phyloP scores from a whole-genome alignment of 1,284 basidiomycete genomes.

The Leccinum pachyderme region DNA sequence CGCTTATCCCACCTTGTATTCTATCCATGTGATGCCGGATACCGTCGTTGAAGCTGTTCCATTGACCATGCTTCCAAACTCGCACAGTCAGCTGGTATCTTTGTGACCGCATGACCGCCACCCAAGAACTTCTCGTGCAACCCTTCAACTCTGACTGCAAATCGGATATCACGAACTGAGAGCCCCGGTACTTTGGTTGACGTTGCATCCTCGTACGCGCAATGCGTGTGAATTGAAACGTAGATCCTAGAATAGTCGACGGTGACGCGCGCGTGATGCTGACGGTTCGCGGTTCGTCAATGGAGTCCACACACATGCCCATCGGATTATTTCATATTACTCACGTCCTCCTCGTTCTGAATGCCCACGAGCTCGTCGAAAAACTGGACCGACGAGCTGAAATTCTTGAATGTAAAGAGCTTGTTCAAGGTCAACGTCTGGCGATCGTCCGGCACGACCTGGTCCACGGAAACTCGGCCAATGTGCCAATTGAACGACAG shows the following conservation, averaged over 20 bases:
- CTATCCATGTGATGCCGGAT: constrained; percentile 10
- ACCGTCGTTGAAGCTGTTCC: constrained; percentile 25
- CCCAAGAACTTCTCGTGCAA: constrained; percentile 27
- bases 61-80: constrained; percentile 25
- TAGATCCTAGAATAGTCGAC: constrained; percentile 30
- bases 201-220: constrained; percentile 27
- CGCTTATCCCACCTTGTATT: not conserved
- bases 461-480: constrained; percentile 8
- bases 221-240: constrained; percentile 36
- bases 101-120: constrained; percentile 24
- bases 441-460: constrained; percentile 1
- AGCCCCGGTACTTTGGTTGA: constrained; percentile 38
- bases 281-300: constrained; percentile 5
- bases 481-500: constrained; percentile 37
- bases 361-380: constrained; percentile 27
- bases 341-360: constrained; percentile 33
- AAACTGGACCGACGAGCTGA: constrained; percentile 28
- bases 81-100: constrained; percentile 11
- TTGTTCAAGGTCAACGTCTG: constrained; percentile 25
- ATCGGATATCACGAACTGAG: constrained; percentile 53
- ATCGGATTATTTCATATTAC: constrained; percentile 10
- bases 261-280: constrained; percentile 31
- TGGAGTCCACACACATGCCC: not conserved
- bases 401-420: constrained; percentile 28
- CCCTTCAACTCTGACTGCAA: constrained; percentile 37